Base-by-base conservation (phyloP, 2,329 filamentous ascomycete species). In the Fusarium robinianum region DNA sequence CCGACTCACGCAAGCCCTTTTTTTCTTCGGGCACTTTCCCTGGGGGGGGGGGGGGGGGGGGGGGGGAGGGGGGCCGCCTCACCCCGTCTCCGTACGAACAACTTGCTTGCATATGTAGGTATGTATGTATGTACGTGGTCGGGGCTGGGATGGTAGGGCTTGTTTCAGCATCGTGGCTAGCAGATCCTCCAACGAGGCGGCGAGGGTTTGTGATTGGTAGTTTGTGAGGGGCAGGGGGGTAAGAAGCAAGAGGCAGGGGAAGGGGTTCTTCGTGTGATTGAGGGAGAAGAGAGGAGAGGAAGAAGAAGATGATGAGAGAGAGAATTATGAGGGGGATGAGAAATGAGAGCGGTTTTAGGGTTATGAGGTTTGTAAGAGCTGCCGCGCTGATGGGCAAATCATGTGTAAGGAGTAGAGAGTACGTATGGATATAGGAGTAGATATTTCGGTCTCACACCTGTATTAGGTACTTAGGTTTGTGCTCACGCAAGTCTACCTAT, bases 161-260 rank as follows among this genome's bases (percentile, higher is more conserved):
- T 57, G 58, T 61, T 61, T 61, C 58, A 61, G 48, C 42, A 47
- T 33, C 31, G 41, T 49, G 41, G 40, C 53, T 61, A 58, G 55
- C 29, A 61, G 45, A 51, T 57, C 40, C 56, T 56, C 56, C 41
- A 27, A 51, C 46, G 38, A 44, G 42, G 31, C 32, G 18, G 26
- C 48, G 37, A 41, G n/a, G 45, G 19, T 17, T 27, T 10, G 9
- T 54, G 51, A 61, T 61, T 61, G 58, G 58, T 6, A 39, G 22
- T 27, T n/a, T n/a, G n/a, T n/a, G n/a, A n/a, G 33, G 33, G 11
- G 19, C 11, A n/a, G n/a, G n/a, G 6, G 25, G 29, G 15, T 17
- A 31, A 14, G 10, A 14, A 12, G 14, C 17, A 23, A 24, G 18
- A 17, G 23, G 18, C 38, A 14, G 30, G 25, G 16, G 25, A 46